Evolutionary conservation across 2,329 filamentous ascomycete genomes (phyloP), one percentile per base, ranked within the genome.

Genomic region (Cladorrhinum sp.): DNA sequence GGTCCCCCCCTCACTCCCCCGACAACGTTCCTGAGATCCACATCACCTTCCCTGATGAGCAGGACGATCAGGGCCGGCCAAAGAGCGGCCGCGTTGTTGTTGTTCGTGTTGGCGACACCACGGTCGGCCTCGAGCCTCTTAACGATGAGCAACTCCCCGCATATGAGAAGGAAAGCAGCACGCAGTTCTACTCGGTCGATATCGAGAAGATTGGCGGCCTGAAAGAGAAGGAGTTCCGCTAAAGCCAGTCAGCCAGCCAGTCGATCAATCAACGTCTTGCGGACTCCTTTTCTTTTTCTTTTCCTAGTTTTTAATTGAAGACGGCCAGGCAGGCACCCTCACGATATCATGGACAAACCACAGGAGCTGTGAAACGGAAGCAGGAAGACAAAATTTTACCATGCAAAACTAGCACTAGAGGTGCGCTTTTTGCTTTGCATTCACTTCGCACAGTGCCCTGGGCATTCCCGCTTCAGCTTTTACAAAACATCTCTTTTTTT

Each of bases 21-120:
- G 91, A 85, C 75, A 89, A 90, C 67, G 84, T 98, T 25, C 95
- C 95, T 20, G 91, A 98, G 78, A 99, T 99, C 71, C 92, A 93
- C 76, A 96, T 99, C 75, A 98, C 95, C 36, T 98, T 99, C 80
- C 95, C 95, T 16, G 91, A 96, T 69, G 95, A 98, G 80, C 88
- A 96, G 68, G 93, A 97, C 72, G 90, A 92, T 67, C 79, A 85
- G 58, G 93, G 93, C 68, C 91, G 87, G 75, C 83, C 84, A 69
- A 90, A 90, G 78, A 92, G 89, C 66, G 93, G 93, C 32, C 87
- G 93, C 29, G 92, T 98, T 55, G 89, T 99, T 22, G 86, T 98
- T 36, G 93, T 99, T 59, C 86, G 91, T 56, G 91, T 98, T 55
- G 92, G 93, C 64, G 95, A 98, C 66, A 89, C 91, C 52, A 83